Conservation (phyloP, 345 rosid species). For the Nephelium lappaceum region DNA sequence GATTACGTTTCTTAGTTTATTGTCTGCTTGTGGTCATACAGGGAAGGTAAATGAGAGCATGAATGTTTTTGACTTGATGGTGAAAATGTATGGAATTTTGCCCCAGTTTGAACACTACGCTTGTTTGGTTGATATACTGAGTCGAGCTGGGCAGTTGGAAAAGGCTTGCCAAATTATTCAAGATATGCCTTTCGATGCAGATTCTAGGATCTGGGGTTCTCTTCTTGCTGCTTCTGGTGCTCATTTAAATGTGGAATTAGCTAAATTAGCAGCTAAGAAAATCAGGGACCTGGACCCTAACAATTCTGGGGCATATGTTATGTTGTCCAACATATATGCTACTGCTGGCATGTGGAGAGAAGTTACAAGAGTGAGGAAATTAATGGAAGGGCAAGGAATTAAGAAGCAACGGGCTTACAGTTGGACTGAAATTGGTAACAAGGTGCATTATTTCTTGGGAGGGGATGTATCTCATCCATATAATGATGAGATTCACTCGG, state of each 20-base stretch:
- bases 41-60: conserved; percentile 33
- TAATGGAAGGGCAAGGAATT: conserved; percentile 34
- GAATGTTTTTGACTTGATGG: conserved; percentile 29
- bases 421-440: conserved; percentile 38
- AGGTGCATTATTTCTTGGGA: conserved; percentile 33
- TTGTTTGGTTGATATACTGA: conserved; percentile 33
- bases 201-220: conserved; percentile 29
- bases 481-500: conserved; percentile 23
- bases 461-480: conserved; percentile 30
- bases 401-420: conserved; percentile 36
- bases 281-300: conserved; percentile 29
- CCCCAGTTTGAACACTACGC: conserved; percentile 33
- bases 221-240: conserved; percentile 35
- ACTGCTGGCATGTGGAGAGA: conserved; percentile 37
- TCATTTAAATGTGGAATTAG: conserved; percentile 34
- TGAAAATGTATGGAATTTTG: conserved; percentile 20
- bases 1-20: conserved; percentile 37
- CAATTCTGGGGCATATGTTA: conserved; percentile 29
- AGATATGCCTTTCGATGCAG: conserved; percentile 31
- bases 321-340: conserved; percentile 42
- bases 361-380: conserved; percentile 29
- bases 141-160: conserved; percentile 41
- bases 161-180: conserved; percentile 29
- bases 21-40: conserved; percentile 36
- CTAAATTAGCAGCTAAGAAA: conserved; percentile 33